A percentile compares a stretch with the other conserved stretches of the same genome.
These are phyloP conservation scores for Suillus occidentalis DNA, from an alignment of 768 basidiomycete genomes.

Conservation along the genomic window DNA sequence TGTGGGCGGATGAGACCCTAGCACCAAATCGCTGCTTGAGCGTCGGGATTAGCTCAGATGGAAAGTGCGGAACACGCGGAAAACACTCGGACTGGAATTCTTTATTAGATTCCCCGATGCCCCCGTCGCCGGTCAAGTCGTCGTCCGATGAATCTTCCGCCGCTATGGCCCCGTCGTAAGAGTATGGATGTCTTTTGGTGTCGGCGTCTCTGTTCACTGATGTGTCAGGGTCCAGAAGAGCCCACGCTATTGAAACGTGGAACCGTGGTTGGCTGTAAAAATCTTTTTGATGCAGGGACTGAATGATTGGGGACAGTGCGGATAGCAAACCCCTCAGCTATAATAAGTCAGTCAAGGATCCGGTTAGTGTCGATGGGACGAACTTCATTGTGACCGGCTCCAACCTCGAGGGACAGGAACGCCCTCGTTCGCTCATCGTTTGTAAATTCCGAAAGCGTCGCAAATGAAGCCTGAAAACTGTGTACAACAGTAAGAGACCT, in stretches of 20 bases:
- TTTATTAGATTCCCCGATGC: background rate
- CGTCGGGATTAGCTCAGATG: conserved; percentile 42
- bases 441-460: conserved; percentile 62
- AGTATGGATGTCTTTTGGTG: background rate
- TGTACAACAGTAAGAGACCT: conserved; percentile 10
- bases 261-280: conserved; percentile 84
- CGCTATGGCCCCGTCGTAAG: background rate
- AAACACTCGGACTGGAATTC: conserved; percentile 26
- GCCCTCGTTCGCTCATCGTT: conserved; percentile 83
- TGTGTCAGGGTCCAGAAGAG: conserved; percentile 48
- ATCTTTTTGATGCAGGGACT: conserved; percentile 64
- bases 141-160: conserved; percentile 1
- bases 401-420: conserved; percentile 80
- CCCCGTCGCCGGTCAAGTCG: background rate
- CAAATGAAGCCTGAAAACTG: conserved; percentile 76
- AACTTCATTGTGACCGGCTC: conserved; percentile 82
- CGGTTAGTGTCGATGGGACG: conserved; percentile 12
- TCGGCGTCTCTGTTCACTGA: background rate
- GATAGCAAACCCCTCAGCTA: conserved; percentile 62
- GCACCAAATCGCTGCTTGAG: conserved; percentile 52
- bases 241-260: conserved; percentile 90
- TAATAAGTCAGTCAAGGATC: conserved; percentile 8
- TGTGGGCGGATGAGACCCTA: conserved; percentile 40
- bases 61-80: conserved; percentile 52
- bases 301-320: conserved; percentile 58